phyloP scores from a whole-genome alignment of 352 stramenopile genomes.

The Phytophthora palmivora region DNA sequence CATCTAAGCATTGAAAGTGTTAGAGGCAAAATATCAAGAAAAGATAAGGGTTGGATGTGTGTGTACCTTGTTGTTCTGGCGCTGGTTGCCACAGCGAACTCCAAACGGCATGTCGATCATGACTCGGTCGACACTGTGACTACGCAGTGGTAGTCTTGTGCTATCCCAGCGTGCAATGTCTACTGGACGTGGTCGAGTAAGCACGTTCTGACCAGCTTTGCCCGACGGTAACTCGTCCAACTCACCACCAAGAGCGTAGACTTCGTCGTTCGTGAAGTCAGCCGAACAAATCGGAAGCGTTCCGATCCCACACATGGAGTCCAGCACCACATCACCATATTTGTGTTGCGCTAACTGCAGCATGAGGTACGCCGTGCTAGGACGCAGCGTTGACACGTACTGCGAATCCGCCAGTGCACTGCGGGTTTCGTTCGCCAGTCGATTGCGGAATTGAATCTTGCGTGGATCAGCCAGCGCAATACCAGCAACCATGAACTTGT shows the following conservation, averaged over 20 bases:
- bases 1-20: constrained; percentile 39
- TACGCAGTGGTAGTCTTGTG: constrained; percentile 60
- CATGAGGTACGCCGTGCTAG: constrained; percentile 82
- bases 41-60: background rate
- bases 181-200: constrained; percentile 40
- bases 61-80: constrained; percentile 68
- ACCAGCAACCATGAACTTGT: constrained; percentile 71
- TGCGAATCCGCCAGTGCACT: constrained; percentile 56
- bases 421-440: constrained; percentile 75
- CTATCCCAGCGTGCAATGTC: constrained; percentile 76
- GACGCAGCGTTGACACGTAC: constrained; percentile 81
- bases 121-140: constrained; percentile 61
- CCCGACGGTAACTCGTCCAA: constrained; percentile 56
- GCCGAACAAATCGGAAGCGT: constrained; percentile 75
- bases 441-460: constrained; percentile 71
- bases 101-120: constrained; percentile 87
- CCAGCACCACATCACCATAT: constrained; percentile 70
- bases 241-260: constrained; percentile 76
- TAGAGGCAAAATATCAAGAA: background rate
- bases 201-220: constrained; percentile 66
- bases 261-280: constrained; percentile 52
- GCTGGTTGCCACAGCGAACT: constrained; percentile 74
- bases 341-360: constrained; percentile 65
- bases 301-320: constrained; percentile 86
- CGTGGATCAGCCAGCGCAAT: constrained; percentile 67